Evolutionary conservation across 345 rosid species (phyloP).

Genomic region (Reutealis trisperma): DNA sequence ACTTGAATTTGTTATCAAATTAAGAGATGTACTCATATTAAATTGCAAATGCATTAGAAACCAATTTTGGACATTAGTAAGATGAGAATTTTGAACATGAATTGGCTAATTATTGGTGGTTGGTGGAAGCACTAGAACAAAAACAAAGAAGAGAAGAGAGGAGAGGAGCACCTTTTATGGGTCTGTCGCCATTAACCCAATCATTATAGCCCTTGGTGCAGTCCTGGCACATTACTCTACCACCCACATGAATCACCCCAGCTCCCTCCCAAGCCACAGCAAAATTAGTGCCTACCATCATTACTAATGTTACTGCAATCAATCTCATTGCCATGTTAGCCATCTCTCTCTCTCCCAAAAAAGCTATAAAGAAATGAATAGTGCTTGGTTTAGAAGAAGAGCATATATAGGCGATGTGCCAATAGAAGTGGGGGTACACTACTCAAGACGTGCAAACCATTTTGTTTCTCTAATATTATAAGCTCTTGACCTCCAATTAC

Average conservation of each 20-base stretch:
- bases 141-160: background rate
- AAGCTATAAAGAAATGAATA: background rate
- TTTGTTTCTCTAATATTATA: background rate
- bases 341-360: conserved; percentile 14
- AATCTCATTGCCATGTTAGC: conserved; percentile 2
- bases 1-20: too few relatives aligned
- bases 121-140: too few relatives aligned
- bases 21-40: too few relatives aligned
- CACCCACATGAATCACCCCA: conserved; percentile 56
- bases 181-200: conserved; percentile 58
- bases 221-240: conserved; percentile 77
- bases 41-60: too few relatives aligned
- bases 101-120: too few relatives aligned
- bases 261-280: conserved; percentile 12
- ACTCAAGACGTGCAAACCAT: conserved; percentile 36
- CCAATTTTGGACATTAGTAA: too few relatives aligned
- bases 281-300: conserved; percentile 12
- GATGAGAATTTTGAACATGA: background rate
- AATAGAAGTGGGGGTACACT: conserved; percentile 27
- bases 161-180: conserved; percentile 56
- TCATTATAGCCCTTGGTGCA: conserved; percentile 61
- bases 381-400: background rate
- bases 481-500: too few relatives aligned
- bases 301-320: conserved; percentile 9
- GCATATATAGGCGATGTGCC: background rate